phyloP scores from a whole-genome alignment of 805 yeast species.

The Starmerella kuoi region DNA sequence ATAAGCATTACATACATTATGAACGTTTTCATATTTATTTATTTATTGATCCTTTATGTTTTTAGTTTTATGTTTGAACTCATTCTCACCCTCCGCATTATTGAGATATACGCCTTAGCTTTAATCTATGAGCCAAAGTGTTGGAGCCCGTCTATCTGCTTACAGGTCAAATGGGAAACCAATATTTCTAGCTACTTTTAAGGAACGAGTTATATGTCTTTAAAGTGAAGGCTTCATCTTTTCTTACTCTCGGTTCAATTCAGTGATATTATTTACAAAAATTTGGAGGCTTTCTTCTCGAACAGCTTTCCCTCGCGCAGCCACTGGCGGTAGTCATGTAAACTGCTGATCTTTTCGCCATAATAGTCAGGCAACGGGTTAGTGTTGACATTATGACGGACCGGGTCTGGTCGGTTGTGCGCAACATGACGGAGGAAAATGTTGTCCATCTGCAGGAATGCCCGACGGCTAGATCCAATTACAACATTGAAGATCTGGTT shows the following conservation, averaged over 20 bases:
- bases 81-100: too few species aligned
- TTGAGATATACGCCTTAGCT: too few species aligned
- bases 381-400: conserved; percentile 58
- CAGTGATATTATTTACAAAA: conserved; percentile 18
- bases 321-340: conserved; percentile 88
- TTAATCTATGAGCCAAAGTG: too few species aligned
- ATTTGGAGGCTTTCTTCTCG: conserved; percentile 29
- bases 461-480: conserved; percentile 23
- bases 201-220: too few species aligned
- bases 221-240: too few species aligned
- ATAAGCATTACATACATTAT: too few species aligned
- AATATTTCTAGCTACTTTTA: too few species aligned
- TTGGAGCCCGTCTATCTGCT: too few species aligned
- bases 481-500: conserved; percentile 45
- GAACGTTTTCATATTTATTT: neutral
- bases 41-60: neutral
- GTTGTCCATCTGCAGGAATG: conserved; percentile 44
- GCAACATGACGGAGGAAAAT: conserved; percentile 62
- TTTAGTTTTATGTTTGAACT: too few species aligned
- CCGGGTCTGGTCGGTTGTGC: conserved; percentile 80
- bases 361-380: conserved; percentile 98
- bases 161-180: too few species aligned
- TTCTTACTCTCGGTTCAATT: neutral
- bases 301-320: conserved; percentile 87
- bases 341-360: conserved; percentile 85